These are phyloP conservation scores for Fusarium buxicola DNA, from an alignment of 2,329 filamentous ascomycete genomes.

Conservation along the genomic window DNA sequence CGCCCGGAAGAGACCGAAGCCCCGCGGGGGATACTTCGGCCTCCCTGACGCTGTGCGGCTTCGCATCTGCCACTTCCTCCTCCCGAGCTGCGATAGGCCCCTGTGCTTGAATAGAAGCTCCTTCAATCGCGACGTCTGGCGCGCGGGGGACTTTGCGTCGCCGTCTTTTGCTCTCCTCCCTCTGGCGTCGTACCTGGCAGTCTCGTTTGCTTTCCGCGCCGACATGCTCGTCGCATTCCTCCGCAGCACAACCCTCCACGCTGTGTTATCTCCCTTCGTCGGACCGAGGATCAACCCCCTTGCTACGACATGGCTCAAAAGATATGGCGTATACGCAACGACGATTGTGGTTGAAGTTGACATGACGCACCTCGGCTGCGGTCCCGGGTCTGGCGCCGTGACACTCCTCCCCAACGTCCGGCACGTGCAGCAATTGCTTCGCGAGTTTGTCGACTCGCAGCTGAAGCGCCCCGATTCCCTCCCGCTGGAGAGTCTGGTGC, in stretches of 20 bases:
- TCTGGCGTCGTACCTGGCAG: constrained; percentile 44
- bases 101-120: constrained; percentile 46
- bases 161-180: constrained; percentile 43
- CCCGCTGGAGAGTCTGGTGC: constrained; percentile 46
- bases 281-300: constrained; percentile 49
- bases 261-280: constrained; percentile 54
- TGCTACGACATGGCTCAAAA: constrained; percentile 50
- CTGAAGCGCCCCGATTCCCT: constrained; percentile 34
- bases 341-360: constrained; percentile 56
- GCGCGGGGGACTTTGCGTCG: constrained; percentile 48
- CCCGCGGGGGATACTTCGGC: constrained; percentile 30
- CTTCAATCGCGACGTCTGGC: constrained; percentile 51
- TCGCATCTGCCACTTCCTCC: constrained; percentile 45
- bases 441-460: constrained; percentile 46
- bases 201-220: constrained; percentile 52
- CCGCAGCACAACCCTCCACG: constrained; percentile 52
- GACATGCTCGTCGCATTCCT: constrained; percentile 54
- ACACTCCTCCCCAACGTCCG: constrained; percentile 41
- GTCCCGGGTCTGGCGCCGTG: constrained; percentile 40
- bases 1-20: constrained; percentile 16
- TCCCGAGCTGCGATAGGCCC: constrained; percentile 40
- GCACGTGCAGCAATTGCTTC: constrained; percentile 45
- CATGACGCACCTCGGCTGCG: constrained; percentile 53
- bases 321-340: constrained; percentile 52
- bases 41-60: constrained; percentile 46